These are phyloP conservation scores for Myxozyma neglecta DNA, from an alignment of 805 yeast genomes.

Conservation along the genomic window DNA sequence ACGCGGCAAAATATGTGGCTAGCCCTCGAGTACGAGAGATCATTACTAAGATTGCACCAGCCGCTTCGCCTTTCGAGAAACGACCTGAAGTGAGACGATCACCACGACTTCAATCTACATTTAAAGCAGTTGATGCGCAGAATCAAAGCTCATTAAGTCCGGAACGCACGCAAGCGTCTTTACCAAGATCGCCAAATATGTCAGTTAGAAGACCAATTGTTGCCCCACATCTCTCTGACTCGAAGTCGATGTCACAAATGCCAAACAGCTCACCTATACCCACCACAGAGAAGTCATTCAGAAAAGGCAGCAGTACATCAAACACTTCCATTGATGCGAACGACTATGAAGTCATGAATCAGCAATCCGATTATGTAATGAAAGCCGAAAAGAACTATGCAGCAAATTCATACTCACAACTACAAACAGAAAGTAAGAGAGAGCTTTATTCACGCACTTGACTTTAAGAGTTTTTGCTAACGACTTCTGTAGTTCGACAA, in stretches of 20 bases:
- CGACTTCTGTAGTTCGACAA: slow-evolving; percentile 1
- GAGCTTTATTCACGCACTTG: not conserved
- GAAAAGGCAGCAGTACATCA: not conserved
- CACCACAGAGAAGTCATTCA: not conserved
- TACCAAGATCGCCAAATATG: no score
- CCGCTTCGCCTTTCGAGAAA: not conserved
- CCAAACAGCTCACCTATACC: no score
- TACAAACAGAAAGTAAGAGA: slow-evolving; percentile 10
- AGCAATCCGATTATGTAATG: no score
- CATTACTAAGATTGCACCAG: not conserved
- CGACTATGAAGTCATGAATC: no score
- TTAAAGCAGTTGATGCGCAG: not conserved
- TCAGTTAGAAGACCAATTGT: no score
- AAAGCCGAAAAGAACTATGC: no score
- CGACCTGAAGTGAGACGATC: slow-evolving; percentile 10
- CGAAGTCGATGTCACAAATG: no score
- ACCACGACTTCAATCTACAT: not conserved
- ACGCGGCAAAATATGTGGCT: not conserved
- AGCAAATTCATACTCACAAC: not conserved
- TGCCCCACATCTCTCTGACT: no score
- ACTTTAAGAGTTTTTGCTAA: not conserved
- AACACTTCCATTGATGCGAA: no score
- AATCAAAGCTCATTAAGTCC: no score
- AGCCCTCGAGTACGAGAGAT: not conserved
- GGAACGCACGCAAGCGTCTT: no score